Conservation (phyloP, 805 yeast genomes). For the Suhomyces prunicola region DNA sequence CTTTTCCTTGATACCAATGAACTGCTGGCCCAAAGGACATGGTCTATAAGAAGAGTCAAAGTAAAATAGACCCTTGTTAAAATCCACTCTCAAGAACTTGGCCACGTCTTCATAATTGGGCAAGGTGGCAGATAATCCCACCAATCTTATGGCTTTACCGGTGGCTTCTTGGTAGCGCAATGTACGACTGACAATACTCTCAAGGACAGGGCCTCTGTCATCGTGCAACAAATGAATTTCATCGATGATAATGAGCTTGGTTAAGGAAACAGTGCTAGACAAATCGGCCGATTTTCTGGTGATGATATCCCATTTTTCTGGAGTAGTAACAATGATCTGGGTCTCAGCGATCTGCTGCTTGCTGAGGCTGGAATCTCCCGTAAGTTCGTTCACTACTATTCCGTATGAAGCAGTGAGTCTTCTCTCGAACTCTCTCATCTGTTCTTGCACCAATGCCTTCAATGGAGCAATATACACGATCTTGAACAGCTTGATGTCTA, state of each 20-base stretch:
- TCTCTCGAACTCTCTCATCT: conserved; percentile 79
- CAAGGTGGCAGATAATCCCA: conserved; percentile 89
- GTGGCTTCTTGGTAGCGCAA: conserved; percentile 44
- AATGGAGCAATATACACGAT: conserved; percentile 89
- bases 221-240: conserved; percentile 93
- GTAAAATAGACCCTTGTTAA: conserved; percentile 59
- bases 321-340: conserved; percentile 86
- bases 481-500: conserved; percentile 58
- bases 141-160: conserved; percentile 57
- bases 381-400: conserved; percentile 74
- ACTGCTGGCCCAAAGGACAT: conserved; percentile 86
- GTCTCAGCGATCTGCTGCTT: conserved; percentile 73
- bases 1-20: conserved; percentile 82
- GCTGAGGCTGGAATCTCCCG: conserved; percentile 83
- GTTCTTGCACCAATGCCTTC: conserved; percentile 94
- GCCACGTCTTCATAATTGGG: conserved; percentile 91
- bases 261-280: conserved; percentile 55
- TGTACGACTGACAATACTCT: conserved; percentile 79
- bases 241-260: conserved; percentile 75
- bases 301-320: conserved; percentile 96
- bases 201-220: conserved; percentile 92
- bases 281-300: conserved; percentile 77
- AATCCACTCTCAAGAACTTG: conserved; percentile 64
- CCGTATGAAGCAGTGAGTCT: conserved; percentile 60
- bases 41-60: conserved; percentile 87